Conservation (phyloP, 768 basidiomycete species). For the Mycena alexandri region DNA sequence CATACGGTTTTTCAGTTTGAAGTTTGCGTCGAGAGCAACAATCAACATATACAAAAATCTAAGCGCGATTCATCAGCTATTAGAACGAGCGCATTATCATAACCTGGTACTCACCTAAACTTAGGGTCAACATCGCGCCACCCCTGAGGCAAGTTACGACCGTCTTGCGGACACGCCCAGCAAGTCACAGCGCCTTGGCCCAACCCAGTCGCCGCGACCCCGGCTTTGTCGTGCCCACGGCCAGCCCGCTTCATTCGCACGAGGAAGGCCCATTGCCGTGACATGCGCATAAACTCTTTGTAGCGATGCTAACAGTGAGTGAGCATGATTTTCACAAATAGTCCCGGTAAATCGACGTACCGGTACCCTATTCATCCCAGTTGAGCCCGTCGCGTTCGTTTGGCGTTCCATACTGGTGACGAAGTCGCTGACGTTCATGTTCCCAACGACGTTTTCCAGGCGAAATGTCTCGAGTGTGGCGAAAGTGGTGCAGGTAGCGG, state of each 20-base stretch:
- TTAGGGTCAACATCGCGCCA: slow-evolving; percentile 15
- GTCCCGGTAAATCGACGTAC: not conserved
- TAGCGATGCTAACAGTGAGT: slow-evolving; percentile 9
- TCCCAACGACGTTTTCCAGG: slow-evolving; percentile 27
- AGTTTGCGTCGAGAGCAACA: slow-evolving; percentile 5
- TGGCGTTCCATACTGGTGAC: not conserved
- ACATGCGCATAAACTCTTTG: slow-evolving; percentile 7
- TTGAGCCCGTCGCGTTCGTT: not conserved
- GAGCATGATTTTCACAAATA: not conserved
- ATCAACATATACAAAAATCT: slow-evolving; percentile 18
- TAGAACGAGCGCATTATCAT: no score
- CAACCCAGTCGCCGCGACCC: not conserved
- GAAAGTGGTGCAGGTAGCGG: not conserved
- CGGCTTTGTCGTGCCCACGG: slow-evolving; percentile 13
- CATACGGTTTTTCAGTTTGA: slow-evolving; percentile 7
- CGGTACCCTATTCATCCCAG: slow-evolving; percentile 1
- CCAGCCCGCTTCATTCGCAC: not conserved
- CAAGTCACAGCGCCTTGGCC: slow-evolving; percentile 33
- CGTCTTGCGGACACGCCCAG: slow-evolving; percentile 38
- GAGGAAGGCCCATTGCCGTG: not conserved
- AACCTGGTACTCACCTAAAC: not conserved
- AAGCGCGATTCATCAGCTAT: no score
- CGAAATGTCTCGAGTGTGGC: slow-evolving; percentile 22
- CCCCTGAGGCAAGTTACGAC: slow-evolving; percentile 32
- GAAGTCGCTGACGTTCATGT: not conserved